Conservation (phyloP, 148 eudicot genomes). For the Spergularia bocconei region DNA sequence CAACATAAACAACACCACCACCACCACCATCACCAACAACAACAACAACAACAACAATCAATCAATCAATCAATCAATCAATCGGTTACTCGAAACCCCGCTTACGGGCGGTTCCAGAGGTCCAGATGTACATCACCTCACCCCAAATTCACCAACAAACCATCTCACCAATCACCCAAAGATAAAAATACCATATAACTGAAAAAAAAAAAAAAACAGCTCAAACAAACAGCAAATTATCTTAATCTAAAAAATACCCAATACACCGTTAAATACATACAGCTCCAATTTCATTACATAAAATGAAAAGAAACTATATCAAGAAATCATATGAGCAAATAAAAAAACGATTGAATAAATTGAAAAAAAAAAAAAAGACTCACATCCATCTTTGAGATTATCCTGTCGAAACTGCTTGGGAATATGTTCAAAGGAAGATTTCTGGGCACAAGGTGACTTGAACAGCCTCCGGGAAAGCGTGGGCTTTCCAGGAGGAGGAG, state of each 20-base stretch:
- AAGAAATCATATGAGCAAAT: background rate
- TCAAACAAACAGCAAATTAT: background rate
- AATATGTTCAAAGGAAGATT: conserved; percentile 49
- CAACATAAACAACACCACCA: background rate
- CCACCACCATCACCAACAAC: background rate
- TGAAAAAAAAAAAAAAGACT: conserved; percentile 20
- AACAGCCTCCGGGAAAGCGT: conserved; percentile 28
- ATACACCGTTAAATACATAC: background rate
- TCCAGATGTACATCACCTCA: background rate
- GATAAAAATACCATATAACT: background rate
- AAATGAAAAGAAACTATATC: background rate
- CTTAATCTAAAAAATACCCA: background rate
- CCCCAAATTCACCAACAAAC: background rate
- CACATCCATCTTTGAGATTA: conserved; percentile 70
- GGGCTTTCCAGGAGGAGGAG: conserved; percentile 9
- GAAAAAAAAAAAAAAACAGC: background rate
- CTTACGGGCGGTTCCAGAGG: background rate
- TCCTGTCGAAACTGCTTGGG: conserved; percentile 75
- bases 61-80: background rate
- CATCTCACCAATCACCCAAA: background rate
- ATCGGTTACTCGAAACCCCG: background rate
- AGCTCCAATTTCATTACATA: too few relatives aligned
- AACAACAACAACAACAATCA: background rate
- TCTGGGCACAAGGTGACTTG: conserved; percentile 42
- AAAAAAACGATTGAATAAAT: background rate